phyloP scores from a whole-genome alignment of 2,329 filamentous ascomycete genomes.

The Shiraia sp. region DNA sequence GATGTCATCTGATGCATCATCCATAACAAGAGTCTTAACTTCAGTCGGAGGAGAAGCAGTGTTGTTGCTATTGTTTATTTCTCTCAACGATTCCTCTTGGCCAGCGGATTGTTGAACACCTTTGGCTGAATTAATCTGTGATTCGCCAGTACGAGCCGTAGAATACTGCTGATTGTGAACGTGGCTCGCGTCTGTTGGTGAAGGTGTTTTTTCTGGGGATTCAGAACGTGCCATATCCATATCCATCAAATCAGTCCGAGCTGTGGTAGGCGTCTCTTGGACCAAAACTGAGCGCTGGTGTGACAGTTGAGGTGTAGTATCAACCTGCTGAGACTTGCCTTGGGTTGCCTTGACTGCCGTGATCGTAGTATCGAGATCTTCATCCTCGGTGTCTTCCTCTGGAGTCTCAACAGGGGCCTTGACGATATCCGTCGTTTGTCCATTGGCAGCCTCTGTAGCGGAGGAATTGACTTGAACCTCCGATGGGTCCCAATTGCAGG shows the following conservation, averaged over 20 bases:
- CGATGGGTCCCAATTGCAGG: conserved; percentile 18
- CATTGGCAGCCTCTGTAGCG: conserved; percentile 16
- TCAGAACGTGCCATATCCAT: neutral
- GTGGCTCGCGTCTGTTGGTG: neutral
- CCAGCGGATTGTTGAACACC: neutral
- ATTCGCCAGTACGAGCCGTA: conserved; percentile 21
- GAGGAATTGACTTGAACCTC: conserved; percentile 41
- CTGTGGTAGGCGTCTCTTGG: conserved; percentile 37
- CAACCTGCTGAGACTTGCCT: conserved; percentile 11
- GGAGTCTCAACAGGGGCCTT: conserved; percentile 8
- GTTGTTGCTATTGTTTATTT: too few relatives aligned
- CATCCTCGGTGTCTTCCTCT: conserved; percentile 31
- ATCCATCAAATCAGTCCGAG: conserved; percentile 12
- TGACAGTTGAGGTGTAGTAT: conserved; percentile 28
- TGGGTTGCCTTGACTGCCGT: conserved; percentile 20
- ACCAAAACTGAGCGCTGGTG: conserved; percentile 31
- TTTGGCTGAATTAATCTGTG: conserved; percentile 3
- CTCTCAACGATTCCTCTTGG: neutral
- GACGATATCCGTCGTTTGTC: conserved; percentile 1
- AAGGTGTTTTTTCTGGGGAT: conserved; percentile 3
- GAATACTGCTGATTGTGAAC: conserved; percentile 10
- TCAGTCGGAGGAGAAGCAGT: neutral
- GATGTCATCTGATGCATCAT: neutral
- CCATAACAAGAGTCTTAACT: neutral
- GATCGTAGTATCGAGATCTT: conserved; percentile 23